Percentiles rank a stretch among this genome's conserved stretches.
These are phyloP conservation scores for Oenanthe sinensis DNA, from an alignment of 129 eudicot genomes.

Conservation along the genomic window DNA sequence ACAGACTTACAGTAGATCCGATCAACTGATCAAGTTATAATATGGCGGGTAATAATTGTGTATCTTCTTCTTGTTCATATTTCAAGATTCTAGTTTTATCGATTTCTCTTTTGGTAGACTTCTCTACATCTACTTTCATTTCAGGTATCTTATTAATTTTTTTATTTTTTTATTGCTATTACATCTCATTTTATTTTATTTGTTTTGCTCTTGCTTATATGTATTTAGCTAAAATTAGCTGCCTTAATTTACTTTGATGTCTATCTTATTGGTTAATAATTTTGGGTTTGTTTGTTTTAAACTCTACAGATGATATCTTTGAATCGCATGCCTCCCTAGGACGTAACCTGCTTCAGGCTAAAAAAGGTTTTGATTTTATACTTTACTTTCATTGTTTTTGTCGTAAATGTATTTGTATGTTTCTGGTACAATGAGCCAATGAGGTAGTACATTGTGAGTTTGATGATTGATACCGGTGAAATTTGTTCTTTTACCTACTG, in stretches of 20 bases:
- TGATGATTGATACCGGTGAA: neutral
- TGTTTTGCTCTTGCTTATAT: neutral
- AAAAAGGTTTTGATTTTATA: slow-evolving; percentile 15
- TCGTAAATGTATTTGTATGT: neutral
- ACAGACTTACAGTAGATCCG: neutral
- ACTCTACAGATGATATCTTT: slow-evolving; percentile 11
- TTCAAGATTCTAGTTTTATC: slow-evolving; percentile 24
- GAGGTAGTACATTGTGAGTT: too few species aligned
- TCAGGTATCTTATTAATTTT: slow-evolving; percentile 33
- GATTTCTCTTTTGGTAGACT: slow-evolving; percentile 19
- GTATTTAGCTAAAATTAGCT: neutral
- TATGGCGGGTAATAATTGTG: neutral
- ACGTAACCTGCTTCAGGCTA: slow-evolving; percentile 35
- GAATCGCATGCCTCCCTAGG: slow-evolving; percentile 7
- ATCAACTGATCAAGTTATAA: neutral
- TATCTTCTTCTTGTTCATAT: slow-evolving; percentile 5
- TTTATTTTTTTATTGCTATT: neutral
- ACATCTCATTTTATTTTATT: neutral
- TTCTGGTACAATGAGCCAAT: too few species aligned
- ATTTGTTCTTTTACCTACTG: neutral
- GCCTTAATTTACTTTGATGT: neutral
- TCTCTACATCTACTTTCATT: slow-evolving; percentile 26
- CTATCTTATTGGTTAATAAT: neutral
- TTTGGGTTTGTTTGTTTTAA: neutral
- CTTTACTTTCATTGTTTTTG: neutral